phyloP scores from a whole-genome alignment of 2,329 filamentous ascomycete species.

The Dothideomycetes sp. region DNA sequence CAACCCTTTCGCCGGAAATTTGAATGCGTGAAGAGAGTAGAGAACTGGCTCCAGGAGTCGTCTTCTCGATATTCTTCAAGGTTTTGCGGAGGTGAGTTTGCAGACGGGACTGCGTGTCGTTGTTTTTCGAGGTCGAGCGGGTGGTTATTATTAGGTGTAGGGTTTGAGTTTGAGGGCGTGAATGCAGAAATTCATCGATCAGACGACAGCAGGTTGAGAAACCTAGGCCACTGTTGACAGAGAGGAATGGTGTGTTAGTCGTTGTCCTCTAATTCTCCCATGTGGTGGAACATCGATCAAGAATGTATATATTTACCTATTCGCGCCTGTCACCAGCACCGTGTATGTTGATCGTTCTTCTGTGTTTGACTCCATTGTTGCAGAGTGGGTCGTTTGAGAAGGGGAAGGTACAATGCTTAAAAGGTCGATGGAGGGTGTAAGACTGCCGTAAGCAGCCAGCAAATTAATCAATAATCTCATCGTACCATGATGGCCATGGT shows the following conservation, averaged over 20 bases:
- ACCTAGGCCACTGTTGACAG: slow-evolving; percentile 78
- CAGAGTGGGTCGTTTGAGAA: too few relatives aligned
- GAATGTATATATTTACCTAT: slow-evolving; percentile 52
- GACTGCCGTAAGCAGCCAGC: too few relatives aligned
- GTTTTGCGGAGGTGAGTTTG: slow-evolving; percentile 51
- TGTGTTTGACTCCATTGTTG: too few relatives aligned
- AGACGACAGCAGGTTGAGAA: slow-evolving; percentile 74
- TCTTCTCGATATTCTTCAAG: slow-evolving; percentile 26
- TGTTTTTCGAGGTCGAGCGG: slow-evolving; percentile 63
- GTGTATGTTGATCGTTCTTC: slow-evolving; percentile 26
- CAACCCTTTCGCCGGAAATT: slow-evolving; percentile 49
- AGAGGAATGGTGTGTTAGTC: slow-evolving; percentile 7
- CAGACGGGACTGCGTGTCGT: slow-evolving; percentile 59
- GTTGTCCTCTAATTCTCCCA: slow-evolving; percentile 1
- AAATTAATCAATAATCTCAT: too few relatives aligned
- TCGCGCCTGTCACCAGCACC: slow-evolving; percentile 74
- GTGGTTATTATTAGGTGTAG: slow-evolving; percentile 79
- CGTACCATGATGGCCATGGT: too few relatives aligned
- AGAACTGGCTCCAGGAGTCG: slow-evolving; percentile 30
- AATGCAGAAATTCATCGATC: slow-evolving; percentile 78
- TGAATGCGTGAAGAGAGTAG: slow-evolving; percentile 37
- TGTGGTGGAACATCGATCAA: slow-evolving; percentile 1
- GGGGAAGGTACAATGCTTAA: too few relatives aligned
- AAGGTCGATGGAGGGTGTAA: too few relatives aligned
- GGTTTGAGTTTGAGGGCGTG: slow-evolving; percentile 55